A percentile compares a stretch with the other conserved stretches of the same genome.
Conservation (phyloP, 441 rosid species). For the Erodium moschatum region DNA sequence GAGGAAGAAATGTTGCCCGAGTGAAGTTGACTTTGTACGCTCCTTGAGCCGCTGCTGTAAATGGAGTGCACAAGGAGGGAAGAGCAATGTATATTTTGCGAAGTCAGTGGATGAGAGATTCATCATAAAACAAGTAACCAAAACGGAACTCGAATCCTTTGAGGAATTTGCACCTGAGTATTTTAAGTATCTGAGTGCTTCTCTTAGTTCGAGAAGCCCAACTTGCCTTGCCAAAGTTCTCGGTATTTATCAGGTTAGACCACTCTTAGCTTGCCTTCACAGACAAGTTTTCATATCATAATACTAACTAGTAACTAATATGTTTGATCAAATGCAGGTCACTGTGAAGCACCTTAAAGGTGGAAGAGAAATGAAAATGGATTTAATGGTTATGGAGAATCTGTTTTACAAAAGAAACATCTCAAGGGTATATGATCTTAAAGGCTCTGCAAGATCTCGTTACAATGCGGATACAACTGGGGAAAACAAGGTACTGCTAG, state of each 20-base stretch:
- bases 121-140: conserved; percentile 93
- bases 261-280: background rate
- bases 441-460: conserved; percentile 89
- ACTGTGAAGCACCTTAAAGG: conserved; percentile 63
- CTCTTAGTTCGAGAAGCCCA: conserved; percentile 72
- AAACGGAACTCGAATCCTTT: conserved; percentile 94
- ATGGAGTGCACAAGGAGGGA: conserved; percentile 99
- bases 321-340: conserved; percentile 34
- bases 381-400: conserved; percentile 93
- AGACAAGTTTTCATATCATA: background rate
- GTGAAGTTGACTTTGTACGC: conserved; percentile 73
- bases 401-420: conserved; percentile 69
- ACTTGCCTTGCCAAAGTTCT: conserved; percentile 95
- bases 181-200: conserved; percentile 67
- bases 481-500: conserved; percentile 80
- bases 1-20: conserved; percentile 73
- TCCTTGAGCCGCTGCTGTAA: conserved; percentile 94
- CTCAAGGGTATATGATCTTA: conserved; percentile 77
- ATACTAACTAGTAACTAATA: conserved; percentile 10
- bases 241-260: conserved; percentile 86
- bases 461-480: conserved; percentile 85
- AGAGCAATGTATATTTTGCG: conserved; percentile 98
- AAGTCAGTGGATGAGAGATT: conserved; percentile 94
- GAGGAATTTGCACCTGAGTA: conserved; percentile 76
- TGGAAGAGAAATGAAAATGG: conserved; percentile 80